A percentile compares a stretch with the other conserved stretches of the same genome.
Evolutionary conservation across 352 stramenopile genomes (phyloP).

Genomic region (Aphanomyces cochlioides): DNA sequence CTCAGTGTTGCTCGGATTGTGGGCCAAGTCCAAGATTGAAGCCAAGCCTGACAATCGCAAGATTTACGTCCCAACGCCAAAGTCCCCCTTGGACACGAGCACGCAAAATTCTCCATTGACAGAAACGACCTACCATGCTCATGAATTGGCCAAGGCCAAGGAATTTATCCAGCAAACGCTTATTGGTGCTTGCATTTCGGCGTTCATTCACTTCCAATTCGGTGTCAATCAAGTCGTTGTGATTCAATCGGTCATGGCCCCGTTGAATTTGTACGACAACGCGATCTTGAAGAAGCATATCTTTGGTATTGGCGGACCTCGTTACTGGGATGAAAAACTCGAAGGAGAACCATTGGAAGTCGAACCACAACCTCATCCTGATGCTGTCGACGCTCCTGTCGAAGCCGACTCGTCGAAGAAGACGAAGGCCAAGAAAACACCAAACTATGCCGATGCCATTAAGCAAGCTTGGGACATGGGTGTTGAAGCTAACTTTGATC

Average conservation of each 20-base stretch:
- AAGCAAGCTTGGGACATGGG: conserved; percentile 53
- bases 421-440: conserved; percentile 30
- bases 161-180: conserved; percentile 82
- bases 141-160: conserved; percentile 67
- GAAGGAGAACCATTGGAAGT: conserved; percentile 69
- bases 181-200: conserved; percentile 71
- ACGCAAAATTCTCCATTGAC: conserved; percentile 76
- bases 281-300: conserved; percentile 70
- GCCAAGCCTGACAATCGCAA: conserved; percentile 73
- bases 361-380: conserved; percentile 33
- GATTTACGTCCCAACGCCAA: conserved; percentile 64
- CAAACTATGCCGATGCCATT: conserved; percentile 51
- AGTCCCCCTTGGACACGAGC: conserved; percentile 75
- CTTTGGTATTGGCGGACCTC: conserved; percentile 52
- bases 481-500: conserved; percentile 69
- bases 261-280: conserved; percentile 82
- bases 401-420: conserved; percentile 14
- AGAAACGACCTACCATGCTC: conserved; percentile 69
- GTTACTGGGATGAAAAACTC: conserved; percentile 77
- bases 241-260: conserved; percentile 82
- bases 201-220: conserved; percentile 81
- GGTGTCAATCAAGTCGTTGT: conserved; percentile 84
- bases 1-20: conserved; percentile 58
- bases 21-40: conserved; percentile 71
- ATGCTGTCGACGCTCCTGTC: conserved; percentile 30